Conservation (phyloP, 2,329 filamentous ascomycete genomes). For the Colletotrichum sp. region DNA sequence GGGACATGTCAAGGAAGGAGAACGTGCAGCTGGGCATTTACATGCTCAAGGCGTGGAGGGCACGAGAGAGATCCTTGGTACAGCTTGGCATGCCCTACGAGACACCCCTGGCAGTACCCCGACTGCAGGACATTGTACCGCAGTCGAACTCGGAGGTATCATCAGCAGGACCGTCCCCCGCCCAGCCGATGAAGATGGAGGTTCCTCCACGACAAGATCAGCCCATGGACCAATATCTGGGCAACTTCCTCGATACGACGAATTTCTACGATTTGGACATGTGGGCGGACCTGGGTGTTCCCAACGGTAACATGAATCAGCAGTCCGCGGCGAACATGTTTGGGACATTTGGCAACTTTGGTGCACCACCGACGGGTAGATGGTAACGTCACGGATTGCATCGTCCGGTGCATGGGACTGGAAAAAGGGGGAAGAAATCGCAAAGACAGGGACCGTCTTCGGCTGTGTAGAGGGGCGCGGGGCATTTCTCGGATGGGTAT, state of each 20-base stretch:
- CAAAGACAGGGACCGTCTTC: background rate
- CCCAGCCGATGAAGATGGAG: slow-evolving; percentile 27
- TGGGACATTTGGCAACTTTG: slow-evolving; percentile 21
- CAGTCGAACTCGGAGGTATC: slow-evolving; percentile 37
- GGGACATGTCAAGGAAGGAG: slow-evolving; percentile 51
- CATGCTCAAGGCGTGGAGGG: slow-evolving; percentile 57
- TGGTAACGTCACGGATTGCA: background rate
- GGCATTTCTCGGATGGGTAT: background rate
- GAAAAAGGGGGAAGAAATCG: background rate
- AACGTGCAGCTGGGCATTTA: slow-evolving; percentile 51
- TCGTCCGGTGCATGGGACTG: background rate
- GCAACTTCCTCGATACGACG: slow-evolving; percentile 48
- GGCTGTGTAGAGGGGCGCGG: background rate
- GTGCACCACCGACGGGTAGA: slow-evolving; percentile 12
- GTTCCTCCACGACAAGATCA: slow-evolving; percentile 26
- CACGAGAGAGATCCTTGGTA: slow-evolving; percentile 48
- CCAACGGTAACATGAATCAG: slow-evolving; percentile 11
- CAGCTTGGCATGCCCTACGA: slow-evolving; percentile 42
- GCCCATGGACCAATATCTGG: slow-evolving; percentile 48
- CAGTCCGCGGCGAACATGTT: slow-evolving; percentile 17
- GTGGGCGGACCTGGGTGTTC: slow-evolving; percentile 33
- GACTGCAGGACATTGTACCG: slow-evolving; percentile 48
- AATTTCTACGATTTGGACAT: slow-evolving; percentile 50
- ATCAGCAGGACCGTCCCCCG: slow-evolving; percentile 31
- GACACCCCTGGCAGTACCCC: slow-evolving; percentile 50